These are phyloP conservation scores for Tagetes patula DNA, from an alignment of 129 eudicot species.

Conservation along the genomic window DNA sequence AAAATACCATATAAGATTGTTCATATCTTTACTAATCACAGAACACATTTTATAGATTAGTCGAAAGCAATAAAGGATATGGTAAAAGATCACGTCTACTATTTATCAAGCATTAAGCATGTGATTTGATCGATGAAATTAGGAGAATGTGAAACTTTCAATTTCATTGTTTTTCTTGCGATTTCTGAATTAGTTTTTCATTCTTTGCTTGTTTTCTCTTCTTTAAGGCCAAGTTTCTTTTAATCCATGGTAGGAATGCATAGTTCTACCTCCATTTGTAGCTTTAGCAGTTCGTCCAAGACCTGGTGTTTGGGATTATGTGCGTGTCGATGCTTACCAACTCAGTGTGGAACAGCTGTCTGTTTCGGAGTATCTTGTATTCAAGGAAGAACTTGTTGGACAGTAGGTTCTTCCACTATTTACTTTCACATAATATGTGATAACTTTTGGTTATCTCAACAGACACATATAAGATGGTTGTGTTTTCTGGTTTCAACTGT, in stretches of 20 bases:
- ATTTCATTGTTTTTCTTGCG: background rate
- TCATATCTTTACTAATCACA: conserved; percentile 10
- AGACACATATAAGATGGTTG: background rate
- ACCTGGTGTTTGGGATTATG: conserved; percentile 98
- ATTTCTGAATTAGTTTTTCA: background rate
- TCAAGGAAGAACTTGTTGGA: conserved; percentile 92
- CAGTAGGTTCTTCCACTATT: conserved; percentile 40
- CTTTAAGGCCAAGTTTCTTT: conserved; percentile 4
- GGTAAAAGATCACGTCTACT: background rate
- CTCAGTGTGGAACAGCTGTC: conserved; percentile 81
- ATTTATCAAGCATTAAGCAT: conserved; percentile 5
- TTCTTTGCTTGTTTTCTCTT: conserved; percentile 15
- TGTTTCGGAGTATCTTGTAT: conserved; percentile 73
- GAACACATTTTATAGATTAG: conserved; percentile 8
- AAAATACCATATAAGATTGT: background rate
- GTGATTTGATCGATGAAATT: conserved; percentile 7
- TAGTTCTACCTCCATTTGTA: conserved; percentile 92
- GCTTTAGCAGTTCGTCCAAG: conserved; percentile 94
- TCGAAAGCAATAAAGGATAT: background rate
- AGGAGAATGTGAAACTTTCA: conserved; percentile 6
- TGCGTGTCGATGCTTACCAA: conserved; percentile 80
- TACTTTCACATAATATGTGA: background rate
- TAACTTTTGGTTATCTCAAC: conserved; percentile 1
- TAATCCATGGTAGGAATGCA: conserved; percentile 67
- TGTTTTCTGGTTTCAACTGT: conserved; percentile 6